Evolutionary conservation across 257 asterid species (phyloP).

Genomic region (Apocynum venetum): DNA sequence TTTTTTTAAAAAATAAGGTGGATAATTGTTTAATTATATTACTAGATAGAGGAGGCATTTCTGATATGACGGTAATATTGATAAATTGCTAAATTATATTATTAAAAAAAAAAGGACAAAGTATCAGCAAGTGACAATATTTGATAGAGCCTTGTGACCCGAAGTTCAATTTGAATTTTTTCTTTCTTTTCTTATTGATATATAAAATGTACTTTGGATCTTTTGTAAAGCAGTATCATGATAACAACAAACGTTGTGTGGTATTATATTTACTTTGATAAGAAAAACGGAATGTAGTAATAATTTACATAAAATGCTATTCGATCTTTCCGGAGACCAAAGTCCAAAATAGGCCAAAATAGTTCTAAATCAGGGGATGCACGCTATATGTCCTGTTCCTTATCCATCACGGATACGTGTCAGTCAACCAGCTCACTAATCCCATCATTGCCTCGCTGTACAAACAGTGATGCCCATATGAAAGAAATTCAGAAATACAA

Average conservation of each 20-base stretch:
- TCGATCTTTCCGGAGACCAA: conserved; percentile 16
- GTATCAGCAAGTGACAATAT: background rate
- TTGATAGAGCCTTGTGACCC: background rate
- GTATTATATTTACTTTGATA: background rate
- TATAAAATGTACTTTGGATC: background rate
- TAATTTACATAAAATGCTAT: background rate
- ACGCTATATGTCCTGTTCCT: background rate
- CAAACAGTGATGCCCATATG: background rate
- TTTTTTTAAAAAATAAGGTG: too few species aligned
- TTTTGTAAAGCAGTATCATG: background rate
- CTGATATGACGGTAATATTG: too few species aligned
- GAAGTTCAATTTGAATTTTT: background rate
- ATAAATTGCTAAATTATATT: too few species aligned
- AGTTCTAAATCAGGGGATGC: conserved; percentile 6
- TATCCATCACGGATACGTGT: conserved; percentile 16
- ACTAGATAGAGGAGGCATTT: too few species aligned
- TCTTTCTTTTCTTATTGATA: background rate
- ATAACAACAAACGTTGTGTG: background rate
- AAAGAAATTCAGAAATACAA: background rate
- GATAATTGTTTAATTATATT: too few species aligned
- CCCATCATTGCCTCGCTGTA: conserved; percentile 13
- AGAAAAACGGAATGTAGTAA: background rate
- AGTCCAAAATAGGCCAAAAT: conserved; percentile 12
- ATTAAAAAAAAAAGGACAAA: background rate
- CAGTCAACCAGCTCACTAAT: conserved; percentile 3